A percentile compares a stretch with the other conserved stretches of the same genome.
phyloP scores from a whole-genome alignment of 2,329 filamentous ascomycete species.

The Mariannaea elegans region DNA sequence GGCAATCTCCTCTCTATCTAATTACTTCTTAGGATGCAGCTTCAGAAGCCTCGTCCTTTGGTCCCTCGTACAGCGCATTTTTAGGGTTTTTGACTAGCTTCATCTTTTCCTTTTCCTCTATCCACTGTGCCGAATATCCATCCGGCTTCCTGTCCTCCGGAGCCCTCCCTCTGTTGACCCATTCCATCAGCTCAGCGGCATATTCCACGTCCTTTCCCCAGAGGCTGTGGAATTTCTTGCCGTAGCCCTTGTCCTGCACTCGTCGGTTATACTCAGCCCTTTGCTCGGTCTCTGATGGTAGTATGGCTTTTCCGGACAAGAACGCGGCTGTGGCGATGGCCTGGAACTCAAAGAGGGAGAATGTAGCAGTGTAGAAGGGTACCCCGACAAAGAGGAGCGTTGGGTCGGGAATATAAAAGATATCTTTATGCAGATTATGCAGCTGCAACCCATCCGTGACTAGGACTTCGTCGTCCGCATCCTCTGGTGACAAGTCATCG shows the following conservation, averaged over 20 bases:
- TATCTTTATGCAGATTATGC: slow-evolving; percentile 56
- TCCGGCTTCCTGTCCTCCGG: not conserved
- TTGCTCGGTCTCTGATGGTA: not conserved
- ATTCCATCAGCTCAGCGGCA: not conserved
- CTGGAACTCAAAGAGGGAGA: slow-evolving; percentile 75
- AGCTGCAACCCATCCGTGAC: slow-evolving; percentile 69
- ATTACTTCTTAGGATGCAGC: too few relatives aligned
- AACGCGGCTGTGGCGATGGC: slow-evolving; percentile 67
- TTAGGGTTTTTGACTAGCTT: not conserved
- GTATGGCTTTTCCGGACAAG: slow-evolving; percentile 55
- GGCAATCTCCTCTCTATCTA: too few relatives aligned
- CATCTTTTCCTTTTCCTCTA: not conserved
- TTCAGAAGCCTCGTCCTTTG: too few relatives aligned
- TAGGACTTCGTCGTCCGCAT: slow-evolving; percentile 61
- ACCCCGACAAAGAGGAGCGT: slow-evolving; percentile 70
- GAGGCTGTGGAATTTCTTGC: not conserved
- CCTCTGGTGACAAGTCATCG: slow-evolving; percentile 46
- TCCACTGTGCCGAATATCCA: not conserved
- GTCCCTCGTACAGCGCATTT: not conserved
- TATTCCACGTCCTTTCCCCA: not conserved
- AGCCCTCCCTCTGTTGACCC: not conserved
- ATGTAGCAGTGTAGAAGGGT: slow-evolving; percentile 71
- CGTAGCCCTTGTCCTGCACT: not conserved
- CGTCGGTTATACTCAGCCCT: slow-evolving; percentile 24
- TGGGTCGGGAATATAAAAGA: slow-evolving; percentile 74